phyloP scores from a whole-genome alignment of 352 stramenopile genomes.

The Phytophthora citrophthora region DNA sequence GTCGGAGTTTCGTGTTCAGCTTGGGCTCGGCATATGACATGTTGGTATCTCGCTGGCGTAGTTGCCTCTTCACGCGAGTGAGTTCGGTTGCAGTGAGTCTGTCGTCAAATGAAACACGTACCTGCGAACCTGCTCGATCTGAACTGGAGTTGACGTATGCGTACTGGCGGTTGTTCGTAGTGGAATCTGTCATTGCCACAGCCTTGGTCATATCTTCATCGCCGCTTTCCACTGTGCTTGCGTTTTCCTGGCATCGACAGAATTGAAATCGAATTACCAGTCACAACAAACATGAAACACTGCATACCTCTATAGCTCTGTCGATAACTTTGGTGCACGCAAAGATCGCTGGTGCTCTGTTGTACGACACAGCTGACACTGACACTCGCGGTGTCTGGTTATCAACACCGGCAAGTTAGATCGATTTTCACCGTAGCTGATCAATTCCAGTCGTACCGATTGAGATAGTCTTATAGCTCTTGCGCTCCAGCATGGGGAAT shows the following conservation, averaged over 20 bases:
- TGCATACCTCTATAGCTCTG: slow-evolving; percentile 7
- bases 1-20: slow-evolving; percentile 68
- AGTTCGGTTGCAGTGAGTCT: background rate
- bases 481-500: slow-evolving; percentile 8
- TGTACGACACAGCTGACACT: background rate
- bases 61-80: slow-evolving; percentile 23
- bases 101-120: slow-evolving; percentile 4
- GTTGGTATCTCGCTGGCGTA: slow-evolving; percentile 47
- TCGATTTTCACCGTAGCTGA: slow-evolving; percentile 1
- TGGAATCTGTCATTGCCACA: background rate
- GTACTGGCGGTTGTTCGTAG: background rate
- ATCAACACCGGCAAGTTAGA: background rate
- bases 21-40: slow-evolving; percentile 68
- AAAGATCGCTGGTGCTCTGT: background rate
- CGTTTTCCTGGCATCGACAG: slow-evolving; percentile 2
- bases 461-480: background rate
- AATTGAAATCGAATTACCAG: slow-evolving; percentile 13
- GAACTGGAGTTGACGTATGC: background rate
- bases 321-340: background rate
- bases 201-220: background rate
- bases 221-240: background rate
- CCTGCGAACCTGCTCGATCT: slow-evolving; percentile 16
- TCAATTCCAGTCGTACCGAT: slow-evolving; percentile 12
- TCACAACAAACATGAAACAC: background rate
- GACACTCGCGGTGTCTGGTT: slow-evolving; percentile 2